phyloP scores from a whole-genome alignment of 2,329 filamentous ascomycete species.

The Aspergillus quadrilineatus region DNA sequence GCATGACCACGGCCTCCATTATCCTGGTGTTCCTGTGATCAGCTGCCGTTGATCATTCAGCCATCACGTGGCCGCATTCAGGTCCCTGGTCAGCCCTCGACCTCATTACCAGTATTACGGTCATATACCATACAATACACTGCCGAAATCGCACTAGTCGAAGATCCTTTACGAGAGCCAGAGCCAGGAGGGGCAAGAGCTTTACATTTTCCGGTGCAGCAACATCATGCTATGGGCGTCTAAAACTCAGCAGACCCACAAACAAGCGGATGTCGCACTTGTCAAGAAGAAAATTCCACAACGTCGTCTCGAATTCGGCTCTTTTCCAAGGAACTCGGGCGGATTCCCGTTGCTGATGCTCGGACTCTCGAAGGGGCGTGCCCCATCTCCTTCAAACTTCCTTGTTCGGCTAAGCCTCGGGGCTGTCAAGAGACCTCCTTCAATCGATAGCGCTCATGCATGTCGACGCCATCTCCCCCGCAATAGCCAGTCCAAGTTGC shows the following conservation, averaged over 20 bases:
- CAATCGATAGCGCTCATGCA: slow-evolving; percentile 4
- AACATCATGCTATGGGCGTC: neutral
- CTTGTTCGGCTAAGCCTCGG: slow-evolving; percentile 13
- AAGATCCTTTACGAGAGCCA: slow-evolving; percentile 25
- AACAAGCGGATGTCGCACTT: neutral
- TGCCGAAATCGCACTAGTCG: slow-evolving; percentile 22
- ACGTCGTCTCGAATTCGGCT: neutral
- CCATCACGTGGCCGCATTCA: slow-evolving; percentile 33
- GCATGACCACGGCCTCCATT: slow-evolving; percentile 6
- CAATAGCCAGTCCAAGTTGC: slow-evolving; percentile 24
- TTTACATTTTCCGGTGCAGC: neutral
- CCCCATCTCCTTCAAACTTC: slow-evolving; percentile 15
- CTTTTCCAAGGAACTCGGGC: neutral
- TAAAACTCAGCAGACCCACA: neutral
- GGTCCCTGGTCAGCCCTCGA: slow-evolving; percentile 10
- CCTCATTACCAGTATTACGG: slow-evolving; percentile 2
- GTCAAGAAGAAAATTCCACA: neutral
- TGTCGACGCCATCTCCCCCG: slow-evolving; percentile 23
- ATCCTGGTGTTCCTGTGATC: slow-evolving; percentile 11
- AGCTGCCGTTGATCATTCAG: slow-evolving; percentile 25
- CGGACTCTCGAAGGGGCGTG: neutral
- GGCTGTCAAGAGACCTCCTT: slow-evolving; percentile 1
- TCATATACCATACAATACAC: slow-evolving; percentile 22
- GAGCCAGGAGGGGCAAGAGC: slow-evolving; percentile 18
- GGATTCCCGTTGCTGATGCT: neutral